Base-by-base conservation (phyloP, 305 asterid genomes). In the Fraxinus greggii region DNA sequence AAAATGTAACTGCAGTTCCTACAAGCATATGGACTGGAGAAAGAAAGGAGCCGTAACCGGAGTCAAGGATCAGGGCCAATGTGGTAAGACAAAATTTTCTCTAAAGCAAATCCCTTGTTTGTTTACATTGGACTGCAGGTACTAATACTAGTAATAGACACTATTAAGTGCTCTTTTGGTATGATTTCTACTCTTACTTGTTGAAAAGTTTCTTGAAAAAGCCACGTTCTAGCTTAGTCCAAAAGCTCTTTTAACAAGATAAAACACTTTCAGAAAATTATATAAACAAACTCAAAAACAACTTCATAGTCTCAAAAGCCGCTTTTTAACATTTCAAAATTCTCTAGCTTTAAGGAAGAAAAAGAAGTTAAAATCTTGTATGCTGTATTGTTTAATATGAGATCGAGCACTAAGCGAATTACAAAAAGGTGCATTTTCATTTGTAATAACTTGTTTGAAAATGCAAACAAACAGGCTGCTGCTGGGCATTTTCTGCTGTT, bases 41-140 rank as follows among this genome's bases (percentile, higher is more conserved):
- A 40, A 74, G n/a, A 79, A 79, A 45, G 40, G 83, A 13, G 82
- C 83, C n/a, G 83, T 72, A 26, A 72, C 83, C 5, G 83, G 78
- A 51, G 59, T 80, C 61, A 51, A 79, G 73, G 73, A 72, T 56
- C 79, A 80, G 54, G 73, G 78, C 29, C 83, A 79, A 72, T 79
- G 72, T 70, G 83, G 54, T 79, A 42, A 42, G 77, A 1, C 32
- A 10, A 7, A 8, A 48, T 7, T 8, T n/a, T 5, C 21, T 76
- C 10, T 17, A 10, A 9, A 7, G 4, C 5, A 17, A 15, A 48
- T 48, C 61, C 61, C 61, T 1, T 4, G 61, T 13, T 13, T 3
- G n/a, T 3, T 45, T 45, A 45, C 54, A 45, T 13, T 45, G 54
- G 54, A 45, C 54, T 3, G 1, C 17, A 42, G 54, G 54, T 12